Base-by-base conservation (phyloP, 768 basidiomycete genomes). In the Russula foetens region DNA sequence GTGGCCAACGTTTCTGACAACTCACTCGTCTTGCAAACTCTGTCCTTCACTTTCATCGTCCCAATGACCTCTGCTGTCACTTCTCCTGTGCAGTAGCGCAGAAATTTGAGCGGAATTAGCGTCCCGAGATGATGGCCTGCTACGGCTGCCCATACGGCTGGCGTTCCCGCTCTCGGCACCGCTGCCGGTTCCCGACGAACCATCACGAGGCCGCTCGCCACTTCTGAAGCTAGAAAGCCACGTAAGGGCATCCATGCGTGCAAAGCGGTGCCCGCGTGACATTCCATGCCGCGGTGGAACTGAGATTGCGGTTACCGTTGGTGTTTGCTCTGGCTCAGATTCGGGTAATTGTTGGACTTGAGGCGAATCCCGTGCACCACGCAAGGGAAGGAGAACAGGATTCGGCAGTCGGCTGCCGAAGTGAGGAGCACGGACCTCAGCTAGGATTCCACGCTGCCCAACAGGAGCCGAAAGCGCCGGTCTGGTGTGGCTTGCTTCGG, bases 191-290 rank as follows among this genome's bases (percentile, higher is more conserved):
- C 83, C 79, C 5, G 81, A 80, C 62, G 83, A 86, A 52, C 80
- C 81, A 8, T 83, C 81, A 53, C 81, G 59, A 23, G 59, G 71
- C 64, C 70, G 69, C 31, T 76, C 76, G 8, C 81, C 79, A n/a
- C 87, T 83, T 63, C 83, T 86, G 52, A 92, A 84, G 63, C 79
- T 87, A 15, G 84, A 79, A 53, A 91, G 68, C 90, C 91, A 92
- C 2, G 81, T 77, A 43, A 87, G 74, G 6, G 84, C 76, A 47
- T 90, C 85, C 75, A 92, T 81, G 46, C 77, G 74, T 14, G 78
- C 74, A 43, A 75, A 73, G 9, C 77, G 74, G 45, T 76, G 68
- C 4, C 80, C 79, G 17, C 79, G 73, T 12, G 75, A 77, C 81
- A 81, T 81, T 21, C 71, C 59, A 9, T 49, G 55, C n/a, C 67